phyloP scores from a whole-genome alignment of 1,284 basidiomycete species.

The Cutaneotrichosporon dermatis region DNA sequence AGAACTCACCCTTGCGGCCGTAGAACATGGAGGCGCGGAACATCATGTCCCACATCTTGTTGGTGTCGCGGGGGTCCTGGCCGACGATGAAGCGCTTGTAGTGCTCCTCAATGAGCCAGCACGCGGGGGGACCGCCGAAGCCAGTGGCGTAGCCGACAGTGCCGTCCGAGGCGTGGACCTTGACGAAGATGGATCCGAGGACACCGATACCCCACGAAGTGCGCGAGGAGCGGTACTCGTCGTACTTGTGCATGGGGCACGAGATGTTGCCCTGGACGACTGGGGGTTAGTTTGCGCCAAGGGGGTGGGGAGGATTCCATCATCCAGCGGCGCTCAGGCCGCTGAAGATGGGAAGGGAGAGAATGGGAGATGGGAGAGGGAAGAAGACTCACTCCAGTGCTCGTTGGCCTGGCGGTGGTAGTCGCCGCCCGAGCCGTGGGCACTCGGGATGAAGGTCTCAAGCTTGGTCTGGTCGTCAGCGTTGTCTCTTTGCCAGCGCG shows the following conservation, averaged over 20 bases:
- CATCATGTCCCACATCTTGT: constrained; percentile 53
- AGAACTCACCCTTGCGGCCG: constrained; percentile 51
- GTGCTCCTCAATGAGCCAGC: constrained; percentile 57
- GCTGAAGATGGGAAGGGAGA: not conserved
- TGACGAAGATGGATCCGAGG: constrained; percentile 54
- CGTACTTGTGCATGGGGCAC: constrained; percentile 53
- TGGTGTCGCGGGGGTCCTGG: constrained; percentile 54
- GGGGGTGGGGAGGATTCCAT: not conserved
- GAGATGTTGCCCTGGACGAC: constrained; percentile 48
- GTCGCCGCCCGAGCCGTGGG: constrained; percentile 53
- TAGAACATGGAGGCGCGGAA: constrained; percentile 54
- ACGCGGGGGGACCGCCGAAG: constrained; percentile 56
- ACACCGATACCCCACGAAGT: constrained; percentile 51
- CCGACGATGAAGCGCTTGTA: constrained; percentile 55
- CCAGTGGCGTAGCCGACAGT: constrained; percentile 54
- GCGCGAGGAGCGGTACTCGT: constrained; percentile 52
- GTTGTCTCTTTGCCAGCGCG: not conserved
- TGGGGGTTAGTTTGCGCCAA: constrained; percentile 9
- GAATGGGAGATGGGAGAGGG: not conserved
- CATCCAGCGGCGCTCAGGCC: not conserved
- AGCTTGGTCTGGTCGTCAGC: constrained; percentile 35
- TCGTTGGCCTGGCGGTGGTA: constrained; percentile 51
- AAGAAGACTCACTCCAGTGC: constrained; percentile 43
- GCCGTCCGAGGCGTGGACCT: constrained; percentile 54
- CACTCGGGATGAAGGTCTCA: constrained; percentile 50